Percentiles rank a stretch among this genome's conserved stretches.
Evolutionary conservation across 2,329 filamentous ascomycete genomes (phyloP).

Genomic region (Periconia digitata): DNA sequence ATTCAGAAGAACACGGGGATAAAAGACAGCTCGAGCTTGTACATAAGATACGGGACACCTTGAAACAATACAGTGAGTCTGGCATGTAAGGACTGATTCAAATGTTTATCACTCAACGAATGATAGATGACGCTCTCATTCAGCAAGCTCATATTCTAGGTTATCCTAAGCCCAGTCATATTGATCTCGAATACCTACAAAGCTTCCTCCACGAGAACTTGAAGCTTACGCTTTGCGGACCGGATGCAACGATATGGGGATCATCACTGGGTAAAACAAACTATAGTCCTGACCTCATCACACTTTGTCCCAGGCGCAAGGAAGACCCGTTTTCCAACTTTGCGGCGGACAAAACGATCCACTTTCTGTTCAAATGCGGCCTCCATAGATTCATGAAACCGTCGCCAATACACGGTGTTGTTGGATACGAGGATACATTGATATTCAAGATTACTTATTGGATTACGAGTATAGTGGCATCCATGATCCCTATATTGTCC

Average conservation of each 20-base stretch:
- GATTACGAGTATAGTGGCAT: constrained; percentile 11
- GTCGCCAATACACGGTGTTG: constrained; percentile 4
- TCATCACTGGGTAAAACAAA: not conserved
- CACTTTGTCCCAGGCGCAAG: constrained; percentile 13
- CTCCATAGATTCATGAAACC: constrained; percentile 15
- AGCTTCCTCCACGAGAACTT: constrained; percentile 14
- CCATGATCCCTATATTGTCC: constrained; percentile 10
- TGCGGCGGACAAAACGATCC: constrained; percentile 12
- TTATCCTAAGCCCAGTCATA: constrained; percentile 10
- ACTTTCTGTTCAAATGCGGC: constrained; percentile 9
- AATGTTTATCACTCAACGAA: not conserved
- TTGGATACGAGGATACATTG: constrained; percentile 4
- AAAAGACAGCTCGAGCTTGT: constrained; percentile 11
- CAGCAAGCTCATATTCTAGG: constrained; percentile 14
- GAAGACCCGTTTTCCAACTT: constrained; percentile 22
- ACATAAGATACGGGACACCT: constrained; percentile 9
- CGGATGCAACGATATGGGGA: constrained; percentile 15
- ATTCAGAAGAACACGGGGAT: constrained; percentile 2
- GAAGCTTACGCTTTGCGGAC: constrained; percentile 9
- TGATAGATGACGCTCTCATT: constrained; percentile 20
- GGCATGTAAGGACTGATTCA: not conserved
- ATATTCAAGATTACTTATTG: constrained; percentile 10
- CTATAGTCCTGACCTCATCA: constrained; percentile 13
- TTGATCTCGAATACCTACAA: constrained; percentile 19
- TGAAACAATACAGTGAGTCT: constrained; percentile 18